These are phyloP conservation scores for Salix arbutifolia DNA, from an alignment of 345 rosid species.

Conservation along the genomic window DNA sequence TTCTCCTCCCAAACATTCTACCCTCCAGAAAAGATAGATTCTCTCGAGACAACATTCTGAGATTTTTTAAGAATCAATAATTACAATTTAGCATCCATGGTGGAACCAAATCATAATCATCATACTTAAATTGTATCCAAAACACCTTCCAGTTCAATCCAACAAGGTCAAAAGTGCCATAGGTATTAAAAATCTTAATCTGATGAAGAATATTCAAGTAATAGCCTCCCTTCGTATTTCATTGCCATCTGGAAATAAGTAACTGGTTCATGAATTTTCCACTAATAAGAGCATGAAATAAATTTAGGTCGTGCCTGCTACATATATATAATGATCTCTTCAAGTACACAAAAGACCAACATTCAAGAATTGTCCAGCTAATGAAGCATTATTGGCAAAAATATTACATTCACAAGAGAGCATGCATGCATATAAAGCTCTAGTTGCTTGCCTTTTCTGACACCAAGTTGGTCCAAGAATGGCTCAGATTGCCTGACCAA, in stretches of 20 bases:
- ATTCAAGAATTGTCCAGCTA: background rate
- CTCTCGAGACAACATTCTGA: background rate
- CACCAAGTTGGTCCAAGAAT: conserved; percentile 87
- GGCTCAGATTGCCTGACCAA: conserved; percentile 89
- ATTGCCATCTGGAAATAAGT: background rate
- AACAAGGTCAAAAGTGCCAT: background rate
- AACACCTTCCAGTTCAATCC: background rate
- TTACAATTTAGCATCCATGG: background rate
- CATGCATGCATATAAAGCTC: background rate
- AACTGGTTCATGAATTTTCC: background rate
- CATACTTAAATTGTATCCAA: background rate
- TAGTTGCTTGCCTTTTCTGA: conserved; percentile 55
- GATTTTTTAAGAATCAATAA: background rate
- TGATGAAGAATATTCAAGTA: background rate
- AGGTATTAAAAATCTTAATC: background rate
- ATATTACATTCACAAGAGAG: background rate
- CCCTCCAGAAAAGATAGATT: background rate
- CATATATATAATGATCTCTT: background rate
- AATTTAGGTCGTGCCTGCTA: background rate
- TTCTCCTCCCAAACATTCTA: background rate
- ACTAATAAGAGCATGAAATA: background rate
- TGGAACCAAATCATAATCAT: background rate
- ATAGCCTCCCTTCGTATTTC: background rate
- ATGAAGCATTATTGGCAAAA: background rate
- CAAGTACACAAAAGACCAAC: background rate